These are phyloP conservation scores for Tricharina praecox DNA, from an alignment of 495 filamentous ascomycete genomes.

Conservation along the genomic window DNA sequence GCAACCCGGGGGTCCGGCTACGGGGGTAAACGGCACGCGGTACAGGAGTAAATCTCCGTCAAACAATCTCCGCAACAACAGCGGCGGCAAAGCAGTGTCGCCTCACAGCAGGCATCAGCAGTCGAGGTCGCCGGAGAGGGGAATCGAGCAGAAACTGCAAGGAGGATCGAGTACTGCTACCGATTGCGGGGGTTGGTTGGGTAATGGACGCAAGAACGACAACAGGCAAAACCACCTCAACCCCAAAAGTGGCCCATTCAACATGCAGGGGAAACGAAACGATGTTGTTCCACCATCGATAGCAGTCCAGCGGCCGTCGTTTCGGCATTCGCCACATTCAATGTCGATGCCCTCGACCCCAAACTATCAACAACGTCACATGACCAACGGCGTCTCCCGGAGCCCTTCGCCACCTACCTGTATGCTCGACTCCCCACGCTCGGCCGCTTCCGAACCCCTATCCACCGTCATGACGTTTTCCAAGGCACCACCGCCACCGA, in stretches of 20 bases:
- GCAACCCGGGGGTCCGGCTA: slow-evolving; percentile 13
- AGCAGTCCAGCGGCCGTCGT: slow-evolving; percentile 16
- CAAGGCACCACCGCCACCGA: slow-evolving; percentile 37
- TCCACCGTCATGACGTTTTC: too few relatives aligned
- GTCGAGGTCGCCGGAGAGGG: slow-evolving; percentile 24
- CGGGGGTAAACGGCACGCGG: slow-evolving; percentile 11
- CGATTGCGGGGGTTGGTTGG: slow-evolving; percentile 20
- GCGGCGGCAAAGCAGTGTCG: slow-evolving; percentile 16
- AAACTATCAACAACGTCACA: slow-evolving; percentile 68
- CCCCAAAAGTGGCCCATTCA: slow-evolving; percentile 18
- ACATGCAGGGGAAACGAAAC: slow-evolving; percentile 16
- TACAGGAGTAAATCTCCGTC: slow-evolving; percentile 17
- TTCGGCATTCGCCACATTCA: slow-evolving; percentile 45
- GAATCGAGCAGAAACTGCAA: slow-evolving; percentile 6
- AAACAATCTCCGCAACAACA: too few relatives aligned
- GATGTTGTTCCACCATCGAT: slow-evolving; percentile 15
- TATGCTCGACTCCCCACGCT: slow-evolving; percentile 68
- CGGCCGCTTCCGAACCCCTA: slow-evolving; percentile 75
- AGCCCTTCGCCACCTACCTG: slow-evolving; percentile 69
- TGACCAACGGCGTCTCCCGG: slow-evolving; percentile 57
- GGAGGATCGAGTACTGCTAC: too few relatives aligned
- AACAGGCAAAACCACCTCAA: slow-evolving; percentile 17
- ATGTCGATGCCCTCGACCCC: slow-evolving; percentile 90
- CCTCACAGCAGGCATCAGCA: slow-evolving; percentile 17
- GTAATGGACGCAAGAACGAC: slow-evolving; percentile 25